These are phyloP conservation scores for Mycena belliarum DNA, from an alignment of 768 basidiomycete genomes.

Conservation along the genomic window DNA sequence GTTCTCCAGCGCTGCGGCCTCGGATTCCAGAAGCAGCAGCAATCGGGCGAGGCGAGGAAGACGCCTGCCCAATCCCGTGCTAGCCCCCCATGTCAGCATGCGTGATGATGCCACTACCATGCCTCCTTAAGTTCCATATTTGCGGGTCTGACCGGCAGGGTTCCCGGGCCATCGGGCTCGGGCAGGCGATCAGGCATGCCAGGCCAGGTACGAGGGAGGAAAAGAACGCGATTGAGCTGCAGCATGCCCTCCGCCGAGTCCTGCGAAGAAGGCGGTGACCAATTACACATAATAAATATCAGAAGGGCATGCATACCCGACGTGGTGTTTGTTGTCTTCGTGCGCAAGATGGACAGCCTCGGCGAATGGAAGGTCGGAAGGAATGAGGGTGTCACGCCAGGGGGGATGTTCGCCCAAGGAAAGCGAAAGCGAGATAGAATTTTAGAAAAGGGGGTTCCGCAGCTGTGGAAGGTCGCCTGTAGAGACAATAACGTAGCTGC, in stretches of 20 bases:
- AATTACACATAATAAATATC: conserved; percentile 15
- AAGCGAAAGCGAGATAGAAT: background rate
- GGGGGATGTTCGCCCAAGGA: background rate
- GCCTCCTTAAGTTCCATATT: background rate
- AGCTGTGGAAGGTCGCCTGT: background rate
- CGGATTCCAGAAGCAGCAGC: conserved; percentile 9
- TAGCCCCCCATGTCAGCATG: background rate
- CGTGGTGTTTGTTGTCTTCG: conserved; percentile 5
- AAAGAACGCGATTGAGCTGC: background rate
- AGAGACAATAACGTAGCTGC: background rate
- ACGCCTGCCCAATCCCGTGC: background rate
- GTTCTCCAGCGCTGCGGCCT: background rate
- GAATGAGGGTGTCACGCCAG: background rate
- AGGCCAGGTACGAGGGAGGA: background rate
- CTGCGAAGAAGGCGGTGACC: conserved; percentile 3
- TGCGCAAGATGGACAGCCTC: conserved; percentile 5
- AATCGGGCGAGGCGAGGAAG: conserved; percentile 9
- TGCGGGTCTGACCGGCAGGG: background rate
- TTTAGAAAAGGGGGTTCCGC: background rate
- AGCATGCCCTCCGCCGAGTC: background rate
- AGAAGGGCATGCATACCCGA: conserved; percentile 3
- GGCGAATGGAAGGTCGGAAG: background rate
- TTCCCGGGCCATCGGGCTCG: background rate
- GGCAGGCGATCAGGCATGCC: background rate
- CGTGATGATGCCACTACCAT: background rate